Base-by-base conservation (phyloP, 176 grass and related monocot species). In the Carex kokanica region DNA sequence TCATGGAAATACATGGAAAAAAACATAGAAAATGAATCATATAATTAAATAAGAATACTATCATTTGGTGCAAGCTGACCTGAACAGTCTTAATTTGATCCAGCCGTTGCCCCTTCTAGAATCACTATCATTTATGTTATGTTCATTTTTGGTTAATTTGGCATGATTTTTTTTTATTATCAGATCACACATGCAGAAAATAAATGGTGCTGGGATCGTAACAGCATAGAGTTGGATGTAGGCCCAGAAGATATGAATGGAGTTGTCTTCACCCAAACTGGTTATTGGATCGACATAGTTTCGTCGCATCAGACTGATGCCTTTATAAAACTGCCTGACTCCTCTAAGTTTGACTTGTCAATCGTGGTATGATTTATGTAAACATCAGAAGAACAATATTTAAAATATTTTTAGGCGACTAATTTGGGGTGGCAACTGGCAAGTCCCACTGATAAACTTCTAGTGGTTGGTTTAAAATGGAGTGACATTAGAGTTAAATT, bases 141-240 rank as follows among this genome's bases (percentile, higher is more conserved):
- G 61, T 41, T 63, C 36, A 60, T 24, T 61, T 75, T 80, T 32
- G 12, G 12, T 74, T 74, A 49, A 74, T 21, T 74, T 74, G 10
- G 12, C 13, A 25, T 74, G 40, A 2, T 6, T 52, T 51, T 49
- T 47, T 77, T 84, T 61, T 23, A n/a, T n/a, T 65, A 88, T 51
- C 49, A 99, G 96, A 87, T 92, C 45, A 90, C 88, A 53, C 89
- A 93, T 43, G 45, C 79, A 58, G 78, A 93, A 52, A 91, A 95
- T 90, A 85, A 90, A 85, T 99, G 91, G 96, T 99, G 93, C 83
- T 99, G 96, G 96, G 91, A 92, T 40, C 74, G 88, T 70, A 92
- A 86, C 84, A 59, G 41, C 71, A 79, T 99, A 53, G 84, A 99
- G 85, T 14, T 99, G 84, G 78, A 93, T 87, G 88, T 99, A 17